Evolutionary conservation across 257 asterid genomes (phyloP), one percentile per base, ranked within the genome.

Genomic region (Lycium barbarum): DNA sequence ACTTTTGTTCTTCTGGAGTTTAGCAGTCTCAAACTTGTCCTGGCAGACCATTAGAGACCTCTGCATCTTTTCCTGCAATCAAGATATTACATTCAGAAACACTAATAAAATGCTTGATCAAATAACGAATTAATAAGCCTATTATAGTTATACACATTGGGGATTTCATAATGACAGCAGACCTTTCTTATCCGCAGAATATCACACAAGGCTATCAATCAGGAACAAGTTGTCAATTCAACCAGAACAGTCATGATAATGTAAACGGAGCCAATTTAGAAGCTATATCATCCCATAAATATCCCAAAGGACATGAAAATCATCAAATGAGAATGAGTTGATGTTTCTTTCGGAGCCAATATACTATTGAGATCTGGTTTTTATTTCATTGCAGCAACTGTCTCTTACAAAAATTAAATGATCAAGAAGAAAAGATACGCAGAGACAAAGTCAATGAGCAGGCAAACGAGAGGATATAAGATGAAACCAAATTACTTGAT

Each of bases 21-120:
- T 94, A 73, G 95, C 92, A 0, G 93, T 45, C 91, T 94, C 98
- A 74, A 89, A 90, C 86, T 91, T 93, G 93, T 96, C 99, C 84
- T 96, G 98, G 90, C 99, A 96, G 79, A 96, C 99, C 83, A 84
- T 86, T 78, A 96, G 86, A 72, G 98, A 89, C 88, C 98, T 90
- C 67, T 88, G 90, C 92, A 96, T 72, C 81, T 89, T 88, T 84
- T 96, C 98, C 99, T 96, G 92, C 18, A 82, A 18, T 59, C 20
- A 59, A 10, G 9, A 40, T 78, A 62, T 40, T 49, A 74, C 43
- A 22, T 22, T 20, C 40, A 51, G 62, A 7, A 74, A 47, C 20
- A 20, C 9, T 6, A 22, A 5, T 22, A 51, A 47, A 49, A 49
- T 49, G 62, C 62, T 74, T 12, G 14, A 26, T 74, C 45, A 47